Conservation (phyloP, 2,329 filamentous ascomycete genomes). For the Aureobasidium uvarum region DNA sequence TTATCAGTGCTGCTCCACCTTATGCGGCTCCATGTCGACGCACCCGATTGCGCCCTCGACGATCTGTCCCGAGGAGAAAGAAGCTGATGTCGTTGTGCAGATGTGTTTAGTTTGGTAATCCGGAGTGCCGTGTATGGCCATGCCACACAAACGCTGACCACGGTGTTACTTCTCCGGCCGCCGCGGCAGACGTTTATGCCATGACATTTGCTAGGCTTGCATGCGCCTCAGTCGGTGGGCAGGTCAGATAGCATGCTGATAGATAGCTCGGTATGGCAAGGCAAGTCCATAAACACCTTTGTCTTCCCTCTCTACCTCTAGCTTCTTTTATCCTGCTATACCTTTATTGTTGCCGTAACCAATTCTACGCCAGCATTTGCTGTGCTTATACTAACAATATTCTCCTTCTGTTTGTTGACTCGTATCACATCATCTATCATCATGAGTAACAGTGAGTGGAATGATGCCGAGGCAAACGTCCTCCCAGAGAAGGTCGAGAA, state of each 20-base stretch:
- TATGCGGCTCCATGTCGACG: slow-evolving; percentile 12
- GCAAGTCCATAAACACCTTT: slow-evolving; percentile 15
- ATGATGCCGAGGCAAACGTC: slow-evolving; percentile 48
- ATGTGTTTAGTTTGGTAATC: slow-evolving; percentile 21
- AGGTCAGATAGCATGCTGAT: not conserved
- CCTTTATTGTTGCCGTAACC: not conserved
- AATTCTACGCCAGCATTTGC: slow-evolving; percentile 11
- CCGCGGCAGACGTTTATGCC: slow-evolving; percentile 25
- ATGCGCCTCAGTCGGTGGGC: not conserved
- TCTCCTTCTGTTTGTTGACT: not conserved
- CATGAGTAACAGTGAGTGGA: slow-evolving; percentile 49
- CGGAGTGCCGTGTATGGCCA: slow-evolving; percentile 11
- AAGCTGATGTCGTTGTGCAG: slow-evolving; percentile 21
- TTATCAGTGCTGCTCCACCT: slow-evolving; percentile 19
- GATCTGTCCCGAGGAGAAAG: slow-evolving; percentile 22
- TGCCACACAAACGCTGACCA: not conserved
- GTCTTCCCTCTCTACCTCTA: slow-evolving; percentile 9
- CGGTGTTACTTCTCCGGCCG: slow-evolving; percentile 25
- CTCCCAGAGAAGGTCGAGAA: slow-evolving; percentile 46
- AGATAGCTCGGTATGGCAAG: slow-evolving; percentile 20
- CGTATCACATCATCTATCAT: slow-evolving; percentile 20
- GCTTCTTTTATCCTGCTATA: slow-evolving; percentile 18
- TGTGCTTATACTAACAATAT: slow-evolving; percentile 11
- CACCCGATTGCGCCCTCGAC: slow-evolving; percentile 1
- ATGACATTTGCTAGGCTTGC: slow-evolving; percentile 26